Evolutionary conservation across 352 stramenopile genomes (phyloP), one percentile per base, ranked within the genome.

Genomic region (Phytopythium oedochilum): DNA sequence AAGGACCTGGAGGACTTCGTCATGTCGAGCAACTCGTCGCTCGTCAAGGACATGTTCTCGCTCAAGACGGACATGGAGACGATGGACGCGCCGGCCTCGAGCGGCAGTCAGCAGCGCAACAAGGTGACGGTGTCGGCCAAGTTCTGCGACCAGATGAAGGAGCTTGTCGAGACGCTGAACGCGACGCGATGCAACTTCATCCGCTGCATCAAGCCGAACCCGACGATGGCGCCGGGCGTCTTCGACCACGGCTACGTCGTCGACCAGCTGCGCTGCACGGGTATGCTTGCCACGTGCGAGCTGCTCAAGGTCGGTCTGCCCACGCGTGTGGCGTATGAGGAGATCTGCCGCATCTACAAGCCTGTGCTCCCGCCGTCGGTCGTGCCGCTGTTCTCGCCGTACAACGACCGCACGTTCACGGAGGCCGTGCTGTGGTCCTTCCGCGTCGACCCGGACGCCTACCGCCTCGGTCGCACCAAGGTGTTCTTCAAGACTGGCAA

Each of bases 401-500:
- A 95, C 73, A 93, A 89, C 57, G 78, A 95, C 38, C 81, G 74
- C 31, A 91, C 86, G 23, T 92, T 96, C 59, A 93, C 90, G 47
- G 77, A 90, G 51, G 89, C 88, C 11, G 83, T 97, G 25, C 64
- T 97, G 25, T 97, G 86, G 85, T 92, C 88, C 22, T 96, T 97
- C 75, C 84, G 84, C 44, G 84, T 97, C 15, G 80, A 92, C 40
- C 64, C 75, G 4, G 83, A 94, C 39, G 82, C 83, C 18, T 97
- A 96, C 66, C 83, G 82, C 46, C 75, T 97, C 9, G 89, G 89
- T 63, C 78, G 81, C 31, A 96, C 89, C 12, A 91, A 92, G 63
- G 85, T 96, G 23, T 97, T 97, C 68, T 96, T 97, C 69, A 94
- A 92, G 73, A 94, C 88, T 17, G 89, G 89, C 59, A 94, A 96